phyloP scores from a whole-genome alignment of 2,329 filamentous ascomycete species.

The Neofusicoccum kwambonambiense region DNA sequence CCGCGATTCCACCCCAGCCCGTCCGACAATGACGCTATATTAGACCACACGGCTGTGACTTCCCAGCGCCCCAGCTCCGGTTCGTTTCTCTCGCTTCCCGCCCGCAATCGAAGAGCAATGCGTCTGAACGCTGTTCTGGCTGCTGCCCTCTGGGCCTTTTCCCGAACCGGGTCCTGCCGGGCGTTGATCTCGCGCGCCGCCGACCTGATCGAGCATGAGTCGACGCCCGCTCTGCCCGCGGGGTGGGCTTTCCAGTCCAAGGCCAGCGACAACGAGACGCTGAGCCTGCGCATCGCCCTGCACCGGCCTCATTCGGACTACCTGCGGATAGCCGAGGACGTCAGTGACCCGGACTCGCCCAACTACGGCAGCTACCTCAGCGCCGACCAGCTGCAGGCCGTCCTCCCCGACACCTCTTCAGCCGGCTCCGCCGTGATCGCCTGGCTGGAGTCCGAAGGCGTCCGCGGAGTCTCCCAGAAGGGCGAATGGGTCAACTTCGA shows the following conservation, averaged over 20 bases:
- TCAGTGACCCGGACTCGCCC: conserved; percentile 35
- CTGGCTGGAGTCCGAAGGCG: conserved; percentile 44
- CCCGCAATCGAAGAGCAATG: neutral
- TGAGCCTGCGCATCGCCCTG: conserved; percentile 18
- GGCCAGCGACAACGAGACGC: neutral
- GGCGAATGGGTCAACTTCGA: conserved; percentile 45
- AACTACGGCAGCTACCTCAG: conserved; percentile 48
- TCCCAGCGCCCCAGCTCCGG: neutral
- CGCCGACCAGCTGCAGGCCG: conserved; percentile 35
- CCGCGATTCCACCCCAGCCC: neutral
- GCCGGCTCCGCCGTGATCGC: conserved; percentile 34
- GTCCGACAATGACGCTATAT: neutral
- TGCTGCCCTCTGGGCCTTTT: neutral
- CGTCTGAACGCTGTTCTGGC: neutral
- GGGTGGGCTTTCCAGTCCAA: neutral
- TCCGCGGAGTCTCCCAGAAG: conserved; percentile 38
- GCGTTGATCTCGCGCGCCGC: neutral
- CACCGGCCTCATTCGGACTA: conserved; percentile 13
- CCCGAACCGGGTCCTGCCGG: neutral
- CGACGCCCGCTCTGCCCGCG: neutral
- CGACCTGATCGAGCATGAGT: conserved; percentile 4
- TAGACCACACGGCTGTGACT: neutral
- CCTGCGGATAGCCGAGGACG: conserved; percentile 16
- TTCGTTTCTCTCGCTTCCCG: neutral
- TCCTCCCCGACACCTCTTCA: conserved; percentile 36